A percentile compares a stretch with the other conserved stretches of the same genome.
phyloP scores from a whole-genome alignment of 495 filamentous ascomycete species.

The Clohesyomyces aquaticus region DNA sequence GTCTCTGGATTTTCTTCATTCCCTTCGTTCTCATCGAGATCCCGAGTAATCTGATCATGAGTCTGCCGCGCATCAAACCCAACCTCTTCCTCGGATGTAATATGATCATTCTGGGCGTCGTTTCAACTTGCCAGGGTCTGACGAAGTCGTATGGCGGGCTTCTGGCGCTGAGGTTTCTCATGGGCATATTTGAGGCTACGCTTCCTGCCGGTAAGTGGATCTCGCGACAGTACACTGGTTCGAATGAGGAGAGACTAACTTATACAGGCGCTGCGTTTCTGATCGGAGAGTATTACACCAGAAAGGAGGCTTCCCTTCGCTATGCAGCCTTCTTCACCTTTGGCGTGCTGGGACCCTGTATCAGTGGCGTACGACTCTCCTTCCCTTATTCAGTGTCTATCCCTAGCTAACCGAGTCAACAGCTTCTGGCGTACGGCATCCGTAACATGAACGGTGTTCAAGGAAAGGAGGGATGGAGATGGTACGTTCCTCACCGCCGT shows the following conservation, averaged over 20 bases:
- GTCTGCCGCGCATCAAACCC: conserved; percentile 31
- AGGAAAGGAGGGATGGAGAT: conserved; percentile 37
- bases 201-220: conserved; percentile 32
- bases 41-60: conserved; percentile 38
- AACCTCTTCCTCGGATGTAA: conserved; percentile 34
- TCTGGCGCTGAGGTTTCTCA: conserved; percentile 33
- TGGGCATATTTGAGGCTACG: conserved; percentile 40
- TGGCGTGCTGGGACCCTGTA: conserved; percentile 31
- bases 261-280: conserved; percentile 31
- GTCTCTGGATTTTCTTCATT: conserved; percentile 39
- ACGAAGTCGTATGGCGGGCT: conserved; percentile 31
- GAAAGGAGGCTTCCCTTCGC: conserved; percentile 34
- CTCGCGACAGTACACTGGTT: neutral
- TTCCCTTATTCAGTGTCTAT: neutral
- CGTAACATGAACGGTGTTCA: conserved; percentile 35
- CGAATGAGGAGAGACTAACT: conserved; percentile 1
- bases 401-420: neutral
- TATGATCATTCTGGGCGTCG: conserved; percentile 35
- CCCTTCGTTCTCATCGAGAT: conserved; percentile 37
- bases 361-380: conserved; percentile 31
- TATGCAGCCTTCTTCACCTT: conserved; percentile 37
- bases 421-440: conserved; percentile 31
- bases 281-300: conserved; percentile 33
- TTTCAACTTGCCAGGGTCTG: conserved; percentile 33
- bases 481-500: conserved; percentile 4